Evolutionary conservation across 139 green algal species (phyloP).

Genomic region (Trebouxia sp.): DNA sequence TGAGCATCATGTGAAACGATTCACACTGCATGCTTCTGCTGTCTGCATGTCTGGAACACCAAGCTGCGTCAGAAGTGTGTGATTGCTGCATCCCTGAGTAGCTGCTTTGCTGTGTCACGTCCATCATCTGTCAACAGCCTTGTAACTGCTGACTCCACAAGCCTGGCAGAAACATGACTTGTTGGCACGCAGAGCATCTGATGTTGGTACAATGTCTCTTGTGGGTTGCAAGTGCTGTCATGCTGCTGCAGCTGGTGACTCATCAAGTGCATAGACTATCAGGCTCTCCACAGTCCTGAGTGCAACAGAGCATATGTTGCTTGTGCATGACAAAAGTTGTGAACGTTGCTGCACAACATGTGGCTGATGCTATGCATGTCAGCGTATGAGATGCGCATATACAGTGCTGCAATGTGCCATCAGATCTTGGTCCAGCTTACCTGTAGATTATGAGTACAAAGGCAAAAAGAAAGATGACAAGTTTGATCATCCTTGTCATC

Average conservation of each 20-base stretch:
- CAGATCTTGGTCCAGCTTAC: conserved; percentile 22
- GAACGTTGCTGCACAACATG: too few species aligned
- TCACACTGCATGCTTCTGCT: too few species aligned
- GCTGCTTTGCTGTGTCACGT: conserved; percentile 11
- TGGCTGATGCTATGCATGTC: too few species aligned
- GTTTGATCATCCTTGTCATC: conserved; percentile 53
- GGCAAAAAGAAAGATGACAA: conserved; percentile 56
- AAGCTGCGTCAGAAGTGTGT: not conserved
- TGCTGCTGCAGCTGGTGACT: too few species aligned
- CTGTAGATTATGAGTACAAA: conserved; percentile 70
- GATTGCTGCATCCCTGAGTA: conserved; percentile 16
- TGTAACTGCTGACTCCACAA: conserved; percentile 22
- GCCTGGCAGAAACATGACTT: conserved; percentile 8
- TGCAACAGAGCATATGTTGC: not conserved
- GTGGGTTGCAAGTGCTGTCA: too few species aligned
- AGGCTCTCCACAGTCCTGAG: conserved; percentile 10
- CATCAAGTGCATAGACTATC: conserved; percentile 18
- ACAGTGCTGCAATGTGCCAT: not conserved
- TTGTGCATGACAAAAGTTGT: too few species aligned
- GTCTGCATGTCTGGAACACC: too few species aligned
- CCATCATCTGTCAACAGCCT: conserved; percentile 11
- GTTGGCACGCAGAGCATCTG: not conserved
- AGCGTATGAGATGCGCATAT: too few species aligned
- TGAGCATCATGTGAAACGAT: too few species aligned
- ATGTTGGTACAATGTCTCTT: not conserved